Base-by-base conservation (phyloP, 2,329 filamentous ascomycete genomes). In the Ophiostoma ips region DNA sequence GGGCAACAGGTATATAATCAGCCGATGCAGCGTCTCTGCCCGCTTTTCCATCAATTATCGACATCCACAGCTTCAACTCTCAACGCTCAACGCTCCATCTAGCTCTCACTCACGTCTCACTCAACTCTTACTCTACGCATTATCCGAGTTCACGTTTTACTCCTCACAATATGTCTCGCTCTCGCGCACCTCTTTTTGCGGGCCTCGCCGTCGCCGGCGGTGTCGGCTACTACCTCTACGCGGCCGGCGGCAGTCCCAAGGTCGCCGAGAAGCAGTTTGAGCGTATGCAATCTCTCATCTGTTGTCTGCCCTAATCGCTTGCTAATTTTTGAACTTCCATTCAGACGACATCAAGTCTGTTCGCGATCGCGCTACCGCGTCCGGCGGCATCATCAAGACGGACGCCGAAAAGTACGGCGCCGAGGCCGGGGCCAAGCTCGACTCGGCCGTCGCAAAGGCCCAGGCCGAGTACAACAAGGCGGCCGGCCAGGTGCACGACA, bases 171-270 rank as follows among this genome's bases (percentile, higher is more conserved):
- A 45, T 74, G 71, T 70, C 70, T 56, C 65, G 62, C 53, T 71
- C 71, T 46, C 67, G 67, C 57, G 58, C 66, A 38, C 72, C 73
- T 57, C 58, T 72, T 56, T 61, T 71, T 58, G 62, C 83, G 59
- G 83, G 81, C 59, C 67, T 79, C 57, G 76, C 72, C 53, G 79
- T 77, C 56, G 82, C 75, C 31, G 78, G 77, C 59, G 83, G 80
- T 56, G 70, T 81, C 52, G 87, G 84, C 40, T 96, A 95, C 75
- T 96, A 96, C 72, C 76, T 96, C 55, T 98, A 94, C 73, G 74
- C 69, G 48, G 84, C 89, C 15, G 90, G 90, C 54, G 89, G 90
- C 52, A 77, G 80, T 64, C 75, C 87, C 48, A 86, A 84, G 66
- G 79, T 76, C 46, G 90, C 89, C n/a, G 79, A 88, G 75, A 85